These are phyloP conservation scores for Cordyceps farinosa DNA, from an alignment of 2,329 filamentous ascomycete genomes.

Conservation along the genomic window DNA sequence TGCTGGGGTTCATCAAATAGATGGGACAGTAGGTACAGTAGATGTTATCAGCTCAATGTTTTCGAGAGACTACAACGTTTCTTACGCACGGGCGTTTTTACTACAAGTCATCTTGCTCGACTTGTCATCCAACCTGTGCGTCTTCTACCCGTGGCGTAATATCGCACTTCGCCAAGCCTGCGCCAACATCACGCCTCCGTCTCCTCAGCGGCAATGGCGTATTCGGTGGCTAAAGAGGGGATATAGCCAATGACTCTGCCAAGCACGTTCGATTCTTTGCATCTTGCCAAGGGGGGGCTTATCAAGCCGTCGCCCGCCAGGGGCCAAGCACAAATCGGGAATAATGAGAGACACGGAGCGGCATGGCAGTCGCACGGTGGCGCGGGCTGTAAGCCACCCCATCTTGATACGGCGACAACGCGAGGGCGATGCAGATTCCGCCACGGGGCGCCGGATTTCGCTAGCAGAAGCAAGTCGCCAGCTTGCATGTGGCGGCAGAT, in stretches of 20 bases:
- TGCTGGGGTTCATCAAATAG: neutral
- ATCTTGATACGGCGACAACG: slow-evolving; percentile 5
- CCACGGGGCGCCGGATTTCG: neutral
- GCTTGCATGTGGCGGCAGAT: neutral
- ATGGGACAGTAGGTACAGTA: neutral
- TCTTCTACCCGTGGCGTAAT: neutral
- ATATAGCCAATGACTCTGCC: neutral
- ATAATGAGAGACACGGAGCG: neutral
- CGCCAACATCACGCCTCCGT: slow-evolving; percentile 3
- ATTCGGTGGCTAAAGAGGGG: neutral
- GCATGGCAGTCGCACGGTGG: neutral
- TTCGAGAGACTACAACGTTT: too few relatives aligned
- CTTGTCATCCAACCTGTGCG: too few relatives aligned
- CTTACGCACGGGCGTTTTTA: too few relatives aligned
- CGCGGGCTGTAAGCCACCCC: neutral
- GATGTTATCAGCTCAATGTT: neutral
- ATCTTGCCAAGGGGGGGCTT: neutral
- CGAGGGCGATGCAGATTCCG: slow-evolving; percentile 1
- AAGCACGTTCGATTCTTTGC: neutral
- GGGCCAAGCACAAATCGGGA: neutral
- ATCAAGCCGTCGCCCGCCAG: neutral
- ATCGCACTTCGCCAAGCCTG: neutral
- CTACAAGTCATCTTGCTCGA: too few relatives aligned
- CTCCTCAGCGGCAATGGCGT: neutral
- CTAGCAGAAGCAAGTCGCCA: neutral